These are phyloP conservation scores for Pyrenula aspistea DNA, from an alignment of 495 filamentous ascomycete genomes.

Conservation along the genomic window DNA sequence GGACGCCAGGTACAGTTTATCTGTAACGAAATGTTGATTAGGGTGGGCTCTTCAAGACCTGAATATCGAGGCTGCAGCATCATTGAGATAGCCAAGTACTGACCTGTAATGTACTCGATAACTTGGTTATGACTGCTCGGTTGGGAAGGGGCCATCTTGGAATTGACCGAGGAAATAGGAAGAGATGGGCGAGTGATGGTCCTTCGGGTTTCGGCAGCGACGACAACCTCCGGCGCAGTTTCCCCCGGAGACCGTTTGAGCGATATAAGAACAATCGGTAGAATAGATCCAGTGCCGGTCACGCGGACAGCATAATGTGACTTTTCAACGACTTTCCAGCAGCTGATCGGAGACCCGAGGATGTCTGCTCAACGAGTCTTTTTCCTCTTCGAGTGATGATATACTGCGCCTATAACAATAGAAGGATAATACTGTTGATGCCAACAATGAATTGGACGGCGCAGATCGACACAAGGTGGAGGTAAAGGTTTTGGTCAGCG, in stretches of 20 bases:
- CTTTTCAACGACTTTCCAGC: background rate
- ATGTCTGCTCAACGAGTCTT: background rate
- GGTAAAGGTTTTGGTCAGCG: background rate
- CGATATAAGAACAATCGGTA: no score
- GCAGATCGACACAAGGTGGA: background rate
- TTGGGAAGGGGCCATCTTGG: constrained; percentile 11
- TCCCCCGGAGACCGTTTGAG: no score
- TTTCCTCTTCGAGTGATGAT: background rate
- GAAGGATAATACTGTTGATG: background rate
- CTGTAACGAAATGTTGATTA: constrained; percentile 28
- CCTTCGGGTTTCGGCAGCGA: no score
- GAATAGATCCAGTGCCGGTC: no score
- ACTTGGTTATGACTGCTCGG: constrained; percentile 52
- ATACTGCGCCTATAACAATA: background rate
- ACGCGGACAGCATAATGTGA: background rate
- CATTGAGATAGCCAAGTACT: background rate
- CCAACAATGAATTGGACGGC: background rate
- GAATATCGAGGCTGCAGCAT: background rate
- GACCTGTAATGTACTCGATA: constrained; percentile 71
- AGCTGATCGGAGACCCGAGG: background rate
- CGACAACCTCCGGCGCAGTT: no score
- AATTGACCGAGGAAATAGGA: background rate
- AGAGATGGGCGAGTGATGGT: no score
- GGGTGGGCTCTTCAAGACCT: constrained; percentile 2
- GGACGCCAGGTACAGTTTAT: constrained; percentile 87